Conservation (phyloP, 306 rosid genomes). For the Alnus glutinosa region DNA sequence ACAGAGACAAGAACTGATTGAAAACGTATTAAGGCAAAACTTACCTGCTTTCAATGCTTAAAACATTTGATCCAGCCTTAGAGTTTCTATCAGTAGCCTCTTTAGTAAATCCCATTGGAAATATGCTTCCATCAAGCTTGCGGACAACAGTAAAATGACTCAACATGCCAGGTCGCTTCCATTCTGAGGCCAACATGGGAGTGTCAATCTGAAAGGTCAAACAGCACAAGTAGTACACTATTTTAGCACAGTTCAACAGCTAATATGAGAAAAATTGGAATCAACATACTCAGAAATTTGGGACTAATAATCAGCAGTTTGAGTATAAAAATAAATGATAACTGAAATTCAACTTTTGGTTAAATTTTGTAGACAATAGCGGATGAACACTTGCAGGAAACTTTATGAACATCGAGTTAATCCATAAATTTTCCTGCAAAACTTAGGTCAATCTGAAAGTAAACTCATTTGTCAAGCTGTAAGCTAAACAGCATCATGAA, state of each 20-base stretch:
- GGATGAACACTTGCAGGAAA: not conserved
- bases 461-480: not conserved
- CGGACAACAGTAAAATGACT: conserved; percentile 92
- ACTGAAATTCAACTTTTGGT: not conserved
- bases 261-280: conserved; percentile 1
- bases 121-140: conserved; percentile 83
- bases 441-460: not conserved
- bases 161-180: conserved; percentile 81
- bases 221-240: conserved; percentile 28
- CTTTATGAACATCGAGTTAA: not conserved
- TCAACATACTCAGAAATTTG: not conserved
- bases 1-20: conserved; percentile 3
- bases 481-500: not conserved
- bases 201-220: conserved; percentile 76
- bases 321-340: not conserved
- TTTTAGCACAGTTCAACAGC: conserved; percentile 20
- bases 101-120: conserved; percentile 79
- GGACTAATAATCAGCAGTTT: not conserved
- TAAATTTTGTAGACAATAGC: not conserved
- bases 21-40: conserved; percentile 25
- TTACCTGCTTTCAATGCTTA: conserved; percentile 81
- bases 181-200: conserved; percentile 92
- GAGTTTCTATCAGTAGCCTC: conserved; percentile 71
- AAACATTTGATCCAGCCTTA: conserved; percentile 72
- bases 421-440: not conserved